Evolutionary conservation across 768 basidiomycete genomes (phyloP).

Genomic region (Mrakia blollopis): DNA sequence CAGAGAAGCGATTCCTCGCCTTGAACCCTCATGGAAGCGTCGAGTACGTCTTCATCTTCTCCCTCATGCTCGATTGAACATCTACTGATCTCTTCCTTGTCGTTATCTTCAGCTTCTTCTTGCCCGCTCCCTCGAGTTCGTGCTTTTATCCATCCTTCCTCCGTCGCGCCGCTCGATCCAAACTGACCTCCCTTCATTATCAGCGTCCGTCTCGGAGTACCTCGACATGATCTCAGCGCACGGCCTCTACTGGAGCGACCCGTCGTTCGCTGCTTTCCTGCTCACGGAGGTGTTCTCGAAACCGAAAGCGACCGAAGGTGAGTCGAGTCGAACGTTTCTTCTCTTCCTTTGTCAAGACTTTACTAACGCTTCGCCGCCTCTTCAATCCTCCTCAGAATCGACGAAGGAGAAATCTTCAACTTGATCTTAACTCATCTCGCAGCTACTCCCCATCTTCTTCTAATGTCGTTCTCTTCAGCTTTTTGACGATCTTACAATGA

Average conservation of each 20-base stretch:
- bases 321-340: too few relatives aligned
- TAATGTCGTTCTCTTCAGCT: too few relatives aligned
- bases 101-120: not conserved
- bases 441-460: too few relatives aligned
- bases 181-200: not conserved
- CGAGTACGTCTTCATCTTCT: constrained; percentile 1
- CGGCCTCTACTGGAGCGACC: constrained; percentile 10
- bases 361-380: not conserved
- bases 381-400: too few relatives aligned
- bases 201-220: not conserved
- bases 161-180: too few relatives aligned
- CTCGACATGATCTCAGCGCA: constrained; percentile 17
- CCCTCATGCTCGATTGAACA: not conserved
- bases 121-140: not conserved
- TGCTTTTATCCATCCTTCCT: too few relatives aligned
- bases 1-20: constrained; percentile 46
- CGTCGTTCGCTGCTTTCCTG: not conserved
- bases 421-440: too few relatives aligned
- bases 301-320: not conserved
- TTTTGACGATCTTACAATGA: too few relatives aligned
- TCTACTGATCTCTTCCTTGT: too few relatives aligned
- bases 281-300: constrained; percentile 20
- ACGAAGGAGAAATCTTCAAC: too few relatives aligned
- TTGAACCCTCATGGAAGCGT: constrained; percentile 50
- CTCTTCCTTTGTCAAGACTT: too few relatives aligned